Evolutionary conservation across 2,329 filamentous ascomycete species (phyloP).

Genomic region (Ceratocystis alfenasii): DNA sequence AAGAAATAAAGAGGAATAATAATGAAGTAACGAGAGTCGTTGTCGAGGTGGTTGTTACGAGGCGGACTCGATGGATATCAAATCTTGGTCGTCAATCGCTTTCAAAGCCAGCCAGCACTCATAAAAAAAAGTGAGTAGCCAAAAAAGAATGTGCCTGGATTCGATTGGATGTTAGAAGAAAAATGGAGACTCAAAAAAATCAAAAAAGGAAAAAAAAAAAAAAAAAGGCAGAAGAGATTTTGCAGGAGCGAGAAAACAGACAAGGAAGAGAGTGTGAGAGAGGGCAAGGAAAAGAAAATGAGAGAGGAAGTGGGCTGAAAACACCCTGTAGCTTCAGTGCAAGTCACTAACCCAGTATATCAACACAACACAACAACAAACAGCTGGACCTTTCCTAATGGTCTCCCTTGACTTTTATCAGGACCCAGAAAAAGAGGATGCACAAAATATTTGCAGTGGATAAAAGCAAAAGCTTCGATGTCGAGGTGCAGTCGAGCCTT

Average conservation of each 20-base stretch:
- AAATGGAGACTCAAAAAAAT: background rate
- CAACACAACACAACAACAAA: background rate
- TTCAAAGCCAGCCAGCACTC: background rate
- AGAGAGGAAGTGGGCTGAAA: background rate
- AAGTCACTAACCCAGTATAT: background rate
- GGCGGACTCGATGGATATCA: constrained; percentile 6
- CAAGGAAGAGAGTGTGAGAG: background rate
- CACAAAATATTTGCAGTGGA: no score
- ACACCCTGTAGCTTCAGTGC: no score
- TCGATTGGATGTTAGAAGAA: background rate
- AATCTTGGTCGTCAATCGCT: background rate
- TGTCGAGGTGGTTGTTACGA: background rate
- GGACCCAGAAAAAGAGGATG: background rate
- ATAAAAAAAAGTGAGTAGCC: background rate
- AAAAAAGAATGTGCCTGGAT: constrained; percentile 3
- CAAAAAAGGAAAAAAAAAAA: background rate
- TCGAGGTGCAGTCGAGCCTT: no score
- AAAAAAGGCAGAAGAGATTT: background rate
- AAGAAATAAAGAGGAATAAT: background rate
- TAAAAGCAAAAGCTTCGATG: background rate
- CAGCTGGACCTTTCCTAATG: no score
- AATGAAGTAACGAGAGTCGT: background rate
- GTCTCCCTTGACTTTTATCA: background rate
- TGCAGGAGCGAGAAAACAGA: background rate
- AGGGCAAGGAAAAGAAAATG: background rate